Evolutionary conservation across 805 yeast species (phyloP).

Genomic region (Candida fluviatilis): DNA sequence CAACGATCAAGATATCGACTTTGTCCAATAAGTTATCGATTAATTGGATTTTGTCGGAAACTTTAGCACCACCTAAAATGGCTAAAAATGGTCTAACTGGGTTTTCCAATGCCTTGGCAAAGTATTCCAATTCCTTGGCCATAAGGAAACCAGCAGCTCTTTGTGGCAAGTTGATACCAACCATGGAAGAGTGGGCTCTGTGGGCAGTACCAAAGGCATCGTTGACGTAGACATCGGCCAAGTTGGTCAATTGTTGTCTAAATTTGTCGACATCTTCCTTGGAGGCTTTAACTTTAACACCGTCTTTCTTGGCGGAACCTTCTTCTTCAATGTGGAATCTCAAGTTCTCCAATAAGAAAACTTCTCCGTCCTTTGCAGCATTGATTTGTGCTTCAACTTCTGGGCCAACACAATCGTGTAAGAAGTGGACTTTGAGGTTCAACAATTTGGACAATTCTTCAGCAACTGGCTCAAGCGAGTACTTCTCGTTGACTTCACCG

Average conservation of each 20-base stretch:
- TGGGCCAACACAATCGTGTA: constrained; percentile 87
- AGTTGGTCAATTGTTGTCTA: constrained; percentile 83
- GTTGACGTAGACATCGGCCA: constrained; percentile 96
- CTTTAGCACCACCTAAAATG: constrained; percentile 99
- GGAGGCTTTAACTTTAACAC: constrained; percentile 91
- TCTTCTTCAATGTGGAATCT: constrained; percentile 98
- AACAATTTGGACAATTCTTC: constrained; percentile 80
- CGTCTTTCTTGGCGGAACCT: constrained; percentile 88
- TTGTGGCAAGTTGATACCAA: constrained; percentile 91
- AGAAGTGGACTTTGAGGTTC: constrained; percentile 68
- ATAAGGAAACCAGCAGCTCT: constrained; percentile 98
- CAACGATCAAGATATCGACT: constrained; percentile 90
- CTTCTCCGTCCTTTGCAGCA: constrained; percentile 71
- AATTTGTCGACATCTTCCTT: constrained; percentile 78
- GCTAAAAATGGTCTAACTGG: constrained; percentile 98
- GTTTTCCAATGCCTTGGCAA: constrained; percentile 97
- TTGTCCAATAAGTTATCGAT: constrained; percentile 95
- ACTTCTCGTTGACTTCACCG: constrained; percentile 83
- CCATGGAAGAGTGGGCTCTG: constrained; percentile 99
- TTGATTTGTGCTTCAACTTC: constrained; percentile 81
- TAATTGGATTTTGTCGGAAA: constrained; percentile 96
- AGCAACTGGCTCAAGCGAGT: constrained; percentile 91
- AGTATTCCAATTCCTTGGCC: constrained; percentile 95
- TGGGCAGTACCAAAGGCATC: constrained; percentile 99
- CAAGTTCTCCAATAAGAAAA: constrained; percentile 91